Percentiles rank a stretch among this genome's conserved stretches.
These are phyloP conservation scores for Penicillium pulvis DNA, from an alignment of 495 filamentous ascomycete genomes.

Conservation along the genomic window DNA sequence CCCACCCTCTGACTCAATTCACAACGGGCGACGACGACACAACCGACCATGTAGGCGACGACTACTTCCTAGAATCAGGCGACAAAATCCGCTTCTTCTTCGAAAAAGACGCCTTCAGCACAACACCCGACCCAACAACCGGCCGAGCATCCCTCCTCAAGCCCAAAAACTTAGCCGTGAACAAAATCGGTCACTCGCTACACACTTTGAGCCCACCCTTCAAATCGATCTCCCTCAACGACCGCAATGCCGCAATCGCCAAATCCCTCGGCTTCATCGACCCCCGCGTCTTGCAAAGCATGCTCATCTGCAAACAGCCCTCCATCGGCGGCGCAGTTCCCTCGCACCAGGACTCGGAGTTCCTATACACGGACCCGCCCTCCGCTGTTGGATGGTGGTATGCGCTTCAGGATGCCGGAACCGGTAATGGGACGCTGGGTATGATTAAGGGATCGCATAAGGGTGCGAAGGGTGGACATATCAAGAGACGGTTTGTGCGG, in stretches of 20 bases:
- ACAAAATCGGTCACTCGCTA: slow-evolving; percentile 95
- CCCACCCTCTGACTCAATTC: slow-evolving; percentile 92
- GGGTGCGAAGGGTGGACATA: slow-evolving; percentile 41
- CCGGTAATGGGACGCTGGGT: slow-evolving; percentile 82
- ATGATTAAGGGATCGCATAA: slow-evolving; percentile 81
- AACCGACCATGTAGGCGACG: slow-evolving; percentile 78
- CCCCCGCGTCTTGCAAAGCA: slow-evolving; percentile 81
- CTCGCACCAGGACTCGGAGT: slow-evolving; percentile 87
- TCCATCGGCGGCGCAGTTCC: slow-evolving; percentile 89
- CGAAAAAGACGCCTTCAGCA: slow-evolving; percentile 67
- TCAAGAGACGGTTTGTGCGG: slow-evolving; percentile 76
- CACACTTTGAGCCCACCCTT: slow-evolving; percentile 77
- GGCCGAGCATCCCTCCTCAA: slow-evolving; percentile 59
- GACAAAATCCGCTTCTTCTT: slow-evolving; percentile 98
- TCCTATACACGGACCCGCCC: slow-evolving; percentile 89
- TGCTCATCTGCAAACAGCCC: slow-evolving; percentile 98
- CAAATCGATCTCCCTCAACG: slow-evolving; percentile 56
- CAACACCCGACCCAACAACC: slow-evolving; percentile 39
- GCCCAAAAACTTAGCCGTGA: slow-evolving; percentile 81
- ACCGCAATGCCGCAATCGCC: slow-evolving; percentile 66
- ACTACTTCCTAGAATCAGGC: slow-evolving; percentile 86
- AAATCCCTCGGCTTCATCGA: slow-evolving; percentile 69
- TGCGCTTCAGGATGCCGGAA: slow-evolving; percentile 86
- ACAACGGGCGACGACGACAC: slow-evolving; percentile 67
- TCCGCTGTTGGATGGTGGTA: slow-evolving; percentile 94